Base-by-base conservation (phyloP, 2,329 filamentous ascomycete genomes). In the Beauveria brongniartii region DNA sequence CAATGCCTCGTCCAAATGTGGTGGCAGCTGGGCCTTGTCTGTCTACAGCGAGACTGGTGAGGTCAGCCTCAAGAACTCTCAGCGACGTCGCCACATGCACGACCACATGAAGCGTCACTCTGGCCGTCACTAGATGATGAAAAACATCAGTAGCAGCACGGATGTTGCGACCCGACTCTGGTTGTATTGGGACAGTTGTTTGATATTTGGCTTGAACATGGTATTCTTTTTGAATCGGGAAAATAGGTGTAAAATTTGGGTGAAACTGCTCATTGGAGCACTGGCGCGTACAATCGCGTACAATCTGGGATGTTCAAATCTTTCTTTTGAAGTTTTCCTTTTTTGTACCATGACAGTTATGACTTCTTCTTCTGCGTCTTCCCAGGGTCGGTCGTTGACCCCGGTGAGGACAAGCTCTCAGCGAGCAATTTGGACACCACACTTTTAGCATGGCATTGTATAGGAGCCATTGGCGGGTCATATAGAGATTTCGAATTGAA, bases 1-100 rank as follows among this genome's bases (percentile, higher is more conserved):
- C 24, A 77, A 82, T 64, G 63, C 63, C 1, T 69, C 67, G 12
- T 71, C 82, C 67, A 73, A 73, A 6, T 86, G 83, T 65, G 83
- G 82, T 52, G 82, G 81, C 18, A 64, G 68, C 59, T 74, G 75
- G 71, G 72, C 75, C 10, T 71, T 82, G 55, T 77, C 71, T 61
- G 73, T 81, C 60, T 82, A 77, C 67, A 75, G 72, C 61, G 68
- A 69, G 48, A 71, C 71, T 56, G 74, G 74, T 43, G 61, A 72
- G 46, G 69, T 70, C 37, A 65, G 61, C 55, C 30, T 69, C 40
- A 67, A 63, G 59, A 51, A 65, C 24, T 66, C 65, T 64, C 72
- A 72, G 65, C 62, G 64, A 9, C 72, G 73, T 61, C 73, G 75
- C 61, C 73, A 77, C 64, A 63, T 67, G 20, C 74, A 74, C 63